phyloP scores from a whole-genome alignment of 2,329 filamentous ascomycete species.

The Fusarium burgessii region DNA sequence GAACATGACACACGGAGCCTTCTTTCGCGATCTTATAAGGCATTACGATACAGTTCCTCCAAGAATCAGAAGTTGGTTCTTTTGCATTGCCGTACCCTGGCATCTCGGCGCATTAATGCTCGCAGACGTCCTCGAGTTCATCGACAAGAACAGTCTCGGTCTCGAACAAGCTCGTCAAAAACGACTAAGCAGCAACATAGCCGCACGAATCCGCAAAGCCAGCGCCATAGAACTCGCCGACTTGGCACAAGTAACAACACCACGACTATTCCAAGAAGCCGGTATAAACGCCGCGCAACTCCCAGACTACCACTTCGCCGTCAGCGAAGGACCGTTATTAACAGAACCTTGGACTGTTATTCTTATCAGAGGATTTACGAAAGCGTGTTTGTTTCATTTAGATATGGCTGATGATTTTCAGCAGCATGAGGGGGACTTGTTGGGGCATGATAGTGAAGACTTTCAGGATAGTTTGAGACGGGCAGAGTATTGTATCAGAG shows the following conservation, averaged over 20 bases:
- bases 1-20: not conserved
- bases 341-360: not conserved
- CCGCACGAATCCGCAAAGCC: not conserved
- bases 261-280: accelerated
- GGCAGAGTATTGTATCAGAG: not conserved
- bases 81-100: not conserved
- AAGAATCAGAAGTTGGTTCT: not conserved
- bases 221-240: not conserved
- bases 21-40: not conserved
- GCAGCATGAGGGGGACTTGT: not conserved
- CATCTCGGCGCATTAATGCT: not conserved
- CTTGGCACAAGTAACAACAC: not conserved
- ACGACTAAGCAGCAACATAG: not conserved
- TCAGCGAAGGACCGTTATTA: accelerated
- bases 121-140: not conserved
- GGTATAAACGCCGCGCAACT: not conserved
- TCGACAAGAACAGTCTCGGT: not conserved
- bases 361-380: not conserved
- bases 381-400: not conserved
- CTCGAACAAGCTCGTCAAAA: not conserved
- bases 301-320: not conserved
- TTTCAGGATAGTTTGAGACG: not conserved
- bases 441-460: not conserved
- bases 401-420: not conserved
- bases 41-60: not conserved